A percentile compares a stretch with the other conserved stretches of the same genome.
These are phyloP conservation scores for Suillus fuscotomentosus DNA, from an alignment of 768 basidiomycete genomes.

Conservation along the genomic window DNA sequence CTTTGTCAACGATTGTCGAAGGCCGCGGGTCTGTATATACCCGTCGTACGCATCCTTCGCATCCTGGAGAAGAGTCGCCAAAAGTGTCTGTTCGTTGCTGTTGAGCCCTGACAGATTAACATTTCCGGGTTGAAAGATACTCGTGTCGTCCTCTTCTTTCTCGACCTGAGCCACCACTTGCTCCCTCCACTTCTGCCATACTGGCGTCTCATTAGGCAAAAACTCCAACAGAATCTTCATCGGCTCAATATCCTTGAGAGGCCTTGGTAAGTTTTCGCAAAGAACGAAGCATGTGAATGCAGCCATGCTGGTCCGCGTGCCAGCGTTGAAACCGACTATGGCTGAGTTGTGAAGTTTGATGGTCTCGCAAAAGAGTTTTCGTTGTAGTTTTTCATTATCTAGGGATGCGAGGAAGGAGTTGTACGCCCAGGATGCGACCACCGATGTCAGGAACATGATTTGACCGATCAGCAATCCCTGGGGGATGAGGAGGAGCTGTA, in stretches of 20 bases:
- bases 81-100: slow-evolving; percentile 9
- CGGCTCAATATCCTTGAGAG: slow-evolving; percentile 1
- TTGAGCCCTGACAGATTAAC: slow-evolving; percentile 10
- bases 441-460: slow-evolving; percentile 29
- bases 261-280: slow-evolving; percentile 17
- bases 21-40: slow-evolving; percentile 5
- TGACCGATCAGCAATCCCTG: slow-evolving; percentile 32
- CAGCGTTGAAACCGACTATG: slow-evolving; percentile 18
- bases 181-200: slow-evolving; percentile 24
- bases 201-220: slow-evolving; percentile 22
- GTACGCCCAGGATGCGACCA: slow-evolving; percentile 30
- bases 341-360: not conserved
- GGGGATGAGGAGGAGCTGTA: slow-evolving; percentile 32
- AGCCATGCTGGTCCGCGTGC: slow-evolving; percentile 21
- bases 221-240: slow-evolving; percentile 17
- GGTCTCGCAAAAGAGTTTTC: slow-evolving; percentile 11
- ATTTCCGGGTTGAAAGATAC: slow-evolving; percentile 9
- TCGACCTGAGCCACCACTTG: slow-evolving; percentile 21
- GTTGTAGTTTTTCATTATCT: slow-evolving; percentile 28
- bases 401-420: slow-evolving; percentile 30
- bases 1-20: not conserved
- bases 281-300: slow-evolving; percentile 26
- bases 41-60: slow-evolving; percentile 15
- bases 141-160: not conserved
- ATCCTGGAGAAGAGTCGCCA: slow-evolving; percentile 15